phyloP scores from a whole-genome alignment of 78 protist species.

The Neovahlkampfia damariscottae region DNA sequence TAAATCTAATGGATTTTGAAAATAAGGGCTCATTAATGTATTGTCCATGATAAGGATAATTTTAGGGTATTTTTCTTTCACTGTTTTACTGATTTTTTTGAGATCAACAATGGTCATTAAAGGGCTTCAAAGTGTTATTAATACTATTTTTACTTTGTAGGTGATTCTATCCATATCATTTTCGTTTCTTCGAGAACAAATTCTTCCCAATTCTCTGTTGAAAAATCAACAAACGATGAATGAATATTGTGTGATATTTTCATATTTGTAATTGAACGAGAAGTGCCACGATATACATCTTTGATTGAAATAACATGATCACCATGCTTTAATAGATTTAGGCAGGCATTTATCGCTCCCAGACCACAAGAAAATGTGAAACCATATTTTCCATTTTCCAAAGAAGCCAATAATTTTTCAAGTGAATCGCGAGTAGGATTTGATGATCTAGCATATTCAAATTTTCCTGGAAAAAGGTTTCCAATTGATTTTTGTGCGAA shows the following conservation, averaged over 20 bases:
- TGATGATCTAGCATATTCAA: constrained; percentile 83
- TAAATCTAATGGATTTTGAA: constrained; percentile 60
- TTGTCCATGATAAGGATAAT: constrained; percentile 72
- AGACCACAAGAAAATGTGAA: constrained; percentile 66
- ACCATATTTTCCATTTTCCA: constrained; percentile 47
- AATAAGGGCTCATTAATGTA: constrained; percentile 75
- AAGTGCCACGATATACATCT: constrained; percentile 79
- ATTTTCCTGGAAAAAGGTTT: too few species aligned
- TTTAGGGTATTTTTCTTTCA: constrained; percentile 37
- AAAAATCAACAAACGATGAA: constrained; percentile 53
- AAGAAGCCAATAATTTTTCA: constrained; percentile 68
- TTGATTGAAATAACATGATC: constrained; percentile 67
- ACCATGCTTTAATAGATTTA: constrained; percentile 40
- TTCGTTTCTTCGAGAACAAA: constrained; percentile 28
- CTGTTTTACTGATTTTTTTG: constrained; percentile 43
- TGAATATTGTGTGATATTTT: constrained; percentile 30
- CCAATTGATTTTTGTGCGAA: constrained; percentile 10
- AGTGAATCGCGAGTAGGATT: constrained; percentile 85
- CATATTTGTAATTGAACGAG: constrained; percentile 36
- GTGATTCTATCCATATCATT: constrained; percentile 79
- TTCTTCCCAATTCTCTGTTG: constrained; percentile 28
- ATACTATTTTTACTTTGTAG: too few species aligned
- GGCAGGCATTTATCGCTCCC: constrained; percentile 44
- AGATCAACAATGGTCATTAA: constrained; percentile 54
- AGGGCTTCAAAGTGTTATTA: too few species aligned